Conservation (phyloP, 2,329 filamentous ascomycete genomes). For the Basipetospora sp. region DNA sequence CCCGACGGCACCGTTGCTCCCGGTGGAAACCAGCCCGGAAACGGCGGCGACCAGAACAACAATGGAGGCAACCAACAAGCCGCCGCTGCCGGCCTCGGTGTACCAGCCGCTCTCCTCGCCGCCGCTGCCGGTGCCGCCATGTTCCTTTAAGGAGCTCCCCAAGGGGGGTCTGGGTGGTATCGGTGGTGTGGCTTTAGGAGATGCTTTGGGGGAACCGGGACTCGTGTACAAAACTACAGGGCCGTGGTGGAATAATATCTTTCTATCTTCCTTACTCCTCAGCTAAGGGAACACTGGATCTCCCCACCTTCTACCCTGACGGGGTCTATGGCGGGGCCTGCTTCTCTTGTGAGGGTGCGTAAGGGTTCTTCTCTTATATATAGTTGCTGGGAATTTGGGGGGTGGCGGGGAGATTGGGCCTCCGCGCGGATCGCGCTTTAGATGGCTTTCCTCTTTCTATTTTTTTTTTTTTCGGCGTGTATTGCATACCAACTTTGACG, state of each 20-base stretch:
- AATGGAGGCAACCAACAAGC: background rate
- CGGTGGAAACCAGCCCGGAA: constrained; percentile 11
- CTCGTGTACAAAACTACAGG: background rate
- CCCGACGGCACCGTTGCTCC: constrained; percentile 12
- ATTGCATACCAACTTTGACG: constrained; percentile 4
- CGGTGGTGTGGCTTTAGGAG: too few species aligned
- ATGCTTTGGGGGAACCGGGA: background rate
- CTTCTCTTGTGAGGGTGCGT: background rate
- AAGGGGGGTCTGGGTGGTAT: too few species aligned
- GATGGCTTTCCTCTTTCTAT: background rate
- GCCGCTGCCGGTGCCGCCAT: constrained; percentile 29
- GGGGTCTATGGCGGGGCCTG: background rate
- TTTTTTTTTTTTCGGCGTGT: constrained; percentile 3
- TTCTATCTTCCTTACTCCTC: background rate
- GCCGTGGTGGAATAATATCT: constrained; percentile 1
- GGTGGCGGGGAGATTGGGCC: too few species aligned
- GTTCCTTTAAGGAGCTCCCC: constrained; percentile 24
- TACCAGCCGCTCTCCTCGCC: constrained; percentile 28
- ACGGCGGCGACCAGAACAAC: constrained; percentile 1
- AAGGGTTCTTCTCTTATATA: background rate
- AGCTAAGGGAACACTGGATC: too few species aligned
- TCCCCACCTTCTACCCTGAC: too few species aligned
- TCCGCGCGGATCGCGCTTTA: background rate
- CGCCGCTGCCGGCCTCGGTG: constrained; percentile 19
- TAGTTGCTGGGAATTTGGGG: too few species aligned